Evolutionary conservation across 768 basidiomycete species (phyloP), one percentile per base, ranked within the genome.

Genomic region (Tricholoma hemisulphureum): DNA sequence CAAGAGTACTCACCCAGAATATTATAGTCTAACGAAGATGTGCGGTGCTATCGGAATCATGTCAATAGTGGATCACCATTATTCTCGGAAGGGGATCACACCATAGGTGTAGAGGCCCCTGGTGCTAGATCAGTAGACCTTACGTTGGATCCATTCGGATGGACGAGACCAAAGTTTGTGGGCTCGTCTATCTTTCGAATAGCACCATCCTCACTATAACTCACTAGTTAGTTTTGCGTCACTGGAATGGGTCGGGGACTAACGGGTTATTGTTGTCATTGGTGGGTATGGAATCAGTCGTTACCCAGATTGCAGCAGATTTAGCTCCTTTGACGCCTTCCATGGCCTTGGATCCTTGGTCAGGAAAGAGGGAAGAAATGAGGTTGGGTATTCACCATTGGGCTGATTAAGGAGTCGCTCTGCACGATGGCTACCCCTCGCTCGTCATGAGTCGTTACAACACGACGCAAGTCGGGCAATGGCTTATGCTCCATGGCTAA

Each of bases 231-330:
- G 53, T 23, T 23, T 29, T 18, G 20, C 18, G 34, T 13, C 34
- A 37, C 21, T 11, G 7, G 37, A 48, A 18, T 16, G 7, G 39
- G 4, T 20, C 41, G 6, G 16, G 3, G 34, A 61, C 58, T 16
- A 56, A 83, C 82, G 62, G 63, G 11, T 58, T 71, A 55, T 85
- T 85, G 62, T 83, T 85, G 16, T 77, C n/a, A n/a, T n/a, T 75
- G 1, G 81, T 81, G 3, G 85, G 85, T 18, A 80, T 49, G n/a
- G n/a, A n/a, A n/a, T n/a, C n/a, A n/a, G n/a, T n/a, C n/a, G n/a
- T n/a, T n/a, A n/a, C n/a, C n/a, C n/a, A n/a, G 71, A 65, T 41
- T 67, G 73, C 11, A 32, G 3, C n/a, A n/a, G n/a, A n/a, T n/a
- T 39, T 20, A n/a, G 67, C 73, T 14, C 77, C 78, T 35, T 63